These are phyloP conservation scores for Lentithecium fluviatile DNA, from an alignment of 495 filamentous ascomycete genomes.

Conservation along the genomic window DNA sequence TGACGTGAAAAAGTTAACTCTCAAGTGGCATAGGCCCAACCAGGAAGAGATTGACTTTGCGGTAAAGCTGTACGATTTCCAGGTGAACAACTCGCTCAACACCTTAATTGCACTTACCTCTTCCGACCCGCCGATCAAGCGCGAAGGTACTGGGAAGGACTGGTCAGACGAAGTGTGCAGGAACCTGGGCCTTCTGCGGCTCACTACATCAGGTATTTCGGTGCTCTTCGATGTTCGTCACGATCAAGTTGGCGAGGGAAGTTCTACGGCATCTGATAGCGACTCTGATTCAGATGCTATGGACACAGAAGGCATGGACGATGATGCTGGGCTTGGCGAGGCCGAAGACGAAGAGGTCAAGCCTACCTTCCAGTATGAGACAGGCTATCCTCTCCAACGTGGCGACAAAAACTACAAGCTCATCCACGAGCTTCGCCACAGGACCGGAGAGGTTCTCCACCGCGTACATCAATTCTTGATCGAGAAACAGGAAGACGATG, in stretches of 20 bases:
- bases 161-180: constrained; percentile 97
- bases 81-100: constrained; percentile 65
- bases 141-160: constrained; percentile 92
- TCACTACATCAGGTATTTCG: constrained; percentile 84
- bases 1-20: constrained; percentile 69
- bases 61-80: constrained; percentile 78
- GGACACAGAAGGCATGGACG: constrained; percentile 35
- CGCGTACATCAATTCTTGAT: constrained; percentile 79
- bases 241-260: constrained; percentile 33
- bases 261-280: constrained; percentile 9
- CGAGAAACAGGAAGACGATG: constrained; percentile 88
- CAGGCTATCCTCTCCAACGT: constrained; percentile 75
- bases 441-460: constrained; percentile 76
- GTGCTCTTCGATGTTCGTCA: constrained; percentile 80
- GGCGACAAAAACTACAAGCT: constrained; percentile 63
- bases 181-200: constrained; percentile 78
- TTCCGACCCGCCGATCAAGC: constrained; percentile 78
- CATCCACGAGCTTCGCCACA: constrained; percentile 77
- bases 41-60: constrained; percentile 82
- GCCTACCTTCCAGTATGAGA: constrained; percentile 78
- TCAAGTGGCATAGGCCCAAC: constrained; percentile 87
- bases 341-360: constrained; percentile 80
- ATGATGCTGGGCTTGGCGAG: constrained; percentile 64
- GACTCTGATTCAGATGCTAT: constrained; percentile 53
- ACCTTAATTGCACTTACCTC: constrained; percentile 73